These are phyloP conservation scores for Phytophthora megakarya DNA, from an alignment of 352 stramenopile species.

Conservation along the genomic window DNA sequence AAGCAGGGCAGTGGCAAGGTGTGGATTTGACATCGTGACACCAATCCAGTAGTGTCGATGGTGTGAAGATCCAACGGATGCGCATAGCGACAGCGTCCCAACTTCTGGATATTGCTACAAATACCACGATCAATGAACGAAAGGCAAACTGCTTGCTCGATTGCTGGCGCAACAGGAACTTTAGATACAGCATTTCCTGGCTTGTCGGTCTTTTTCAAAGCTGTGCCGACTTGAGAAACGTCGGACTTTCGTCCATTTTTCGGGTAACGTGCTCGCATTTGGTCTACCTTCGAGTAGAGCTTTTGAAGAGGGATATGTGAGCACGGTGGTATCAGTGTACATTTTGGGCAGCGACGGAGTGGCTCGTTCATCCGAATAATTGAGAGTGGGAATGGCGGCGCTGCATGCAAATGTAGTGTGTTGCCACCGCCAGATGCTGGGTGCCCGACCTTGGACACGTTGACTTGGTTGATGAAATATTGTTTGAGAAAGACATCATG, in stretches of 20 bases:
- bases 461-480: constrained; percentile 62
- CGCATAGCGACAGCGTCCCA: constrained; percentile 65
- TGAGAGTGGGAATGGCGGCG: constrained; percentile 55
- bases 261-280: constrained; percentile 54
- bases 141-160: constrained; percentile 39
- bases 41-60: constrained; percentile 53
- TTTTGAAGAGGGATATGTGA: constrained; percentile 53
- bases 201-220: not conserved
- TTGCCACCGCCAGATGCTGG: not conserved
- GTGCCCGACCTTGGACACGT: constrained; percentile 43
- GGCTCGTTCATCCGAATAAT: constrained; percentile 64
- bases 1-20: constrained; percentile 62
- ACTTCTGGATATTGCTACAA: constrained; percentile 62
- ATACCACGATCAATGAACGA: constrained; percentile 57
- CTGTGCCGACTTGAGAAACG: not conserved
- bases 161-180: not conserved
- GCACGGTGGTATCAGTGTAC: constrained; percentile 70
- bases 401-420: not conserved
- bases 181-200: not conserved
- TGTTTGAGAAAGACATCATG: constrained; percentile 54
- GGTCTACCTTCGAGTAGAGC: constrained; percentile 51
- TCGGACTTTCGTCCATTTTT: constrained; percentile 15
- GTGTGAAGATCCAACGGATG: constrained; percentile 56
- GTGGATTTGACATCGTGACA: constrained; percentile 50
- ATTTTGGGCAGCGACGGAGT: constrained; percentile 63